Conservation (phyloP, 805 yeast genomes). For the Pichia kluyveri region DNA sequence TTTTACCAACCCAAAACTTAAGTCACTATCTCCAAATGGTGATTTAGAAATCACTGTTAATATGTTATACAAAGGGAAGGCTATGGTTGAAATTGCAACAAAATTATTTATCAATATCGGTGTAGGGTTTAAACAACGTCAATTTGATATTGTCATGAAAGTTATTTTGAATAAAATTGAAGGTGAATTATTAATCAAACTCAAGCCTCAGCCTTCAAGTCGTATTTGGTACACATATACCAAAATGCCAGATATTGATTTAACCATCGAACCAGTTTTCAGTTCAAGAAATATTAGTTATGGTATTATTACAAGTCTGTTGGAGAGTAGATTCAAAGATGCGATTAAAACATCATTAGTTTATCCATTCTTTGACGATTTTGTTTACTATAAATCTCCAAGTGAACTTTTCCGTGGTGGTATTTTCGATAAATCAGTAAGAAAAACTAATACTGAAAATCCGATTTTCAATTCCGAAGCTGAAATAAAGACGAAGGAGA, state of each 20-base stretch:
- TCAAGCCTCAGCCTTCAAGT: slow-evolving; percentile 87
- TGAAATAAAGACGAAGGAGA: no score
- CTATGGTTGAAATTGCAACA: slow-evolving; percentile 71
- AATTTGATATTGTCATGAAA: slow-evolving; percentile 64
- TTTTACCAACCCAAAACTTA: slow-evolving; percentile 61
- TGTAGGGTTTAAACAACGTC: slow-evolving; percentile 59
- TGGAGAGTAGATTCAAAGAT: slow-evolving; percentile 70
- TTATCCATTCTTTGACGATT: slow-evolving; percentile 82
- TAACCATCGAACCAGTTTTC: slow-evolving; percentile 84
- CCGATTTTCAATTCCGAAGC: neutral
- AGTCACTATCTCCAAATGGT: slow-evolving; percentile 74
- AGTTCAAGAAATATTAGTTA: slow-evolving; percentile 76
- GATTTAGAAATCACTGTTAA: slow-evolving; percentile 51
- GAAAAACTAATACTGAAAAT: slow-evolving; percentile 9
- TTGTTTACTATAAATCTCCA: slow-evolving; percentile 57
- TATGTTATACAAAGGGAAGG: slow-evolving; percentile 65
- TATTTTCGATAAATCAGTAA: slow-evolving; percentile 58
- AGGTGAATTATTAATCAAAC: slow-evolving; percentile 60
- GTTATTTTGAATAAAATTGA: slow-evolving; percentile 58
- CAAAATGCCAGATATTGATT: slow-evolving; percentile 62
- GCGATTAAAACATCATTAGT: slow-evolving; percentile 75
- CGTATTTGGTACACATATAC: slow-evolving; percentile 89
- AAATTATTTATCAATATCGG: slow-evolving; percentile 71
- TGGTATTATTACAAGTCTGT: slow-evolving; percentile 68
- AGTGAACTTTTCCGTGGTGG: slow-evolving; percentile 84